Conservation (phyloP, 192 early-diverging fungal species). For the Mortierella hygrophila region DNA sequence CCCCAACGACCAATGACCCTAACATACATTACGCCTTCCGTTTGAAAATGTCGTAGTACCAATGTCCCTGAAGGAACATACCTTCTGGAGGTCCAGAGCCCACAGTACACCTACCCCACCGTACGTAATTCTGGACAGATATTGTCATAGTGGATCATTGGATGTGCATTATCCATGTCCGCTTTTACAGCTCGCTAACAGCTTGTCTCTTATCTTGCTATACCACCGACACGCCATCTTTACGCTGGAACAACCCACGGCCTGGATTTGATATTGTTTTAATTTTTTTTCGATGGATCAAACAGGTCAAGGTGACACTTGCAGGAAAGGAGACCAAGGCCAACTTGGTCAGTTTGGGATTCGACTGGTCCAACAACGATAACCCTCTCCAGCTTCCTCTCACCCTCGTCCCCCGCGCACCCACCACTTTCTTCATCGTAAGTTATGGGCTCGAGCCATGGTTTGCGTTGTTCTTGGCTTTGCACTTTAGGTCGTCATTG, state of each 20-base stretch:
- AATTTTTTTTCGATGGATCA: not conserved
- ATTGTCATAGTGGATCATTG: too few relatives aligned
- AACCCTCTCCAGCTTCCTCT: conserved; percentile 61
- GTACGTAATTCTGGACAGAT: conserved; percentile 35
- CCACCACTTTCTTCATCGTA: conserved; percentile 66
- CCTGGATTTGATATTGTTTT: not conserved
- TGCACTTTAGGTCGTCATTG: too few relatives aligned
- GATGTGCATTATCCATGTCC: too few relatives aligned
- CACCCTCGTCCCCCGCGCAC: conserved; percentile 53
- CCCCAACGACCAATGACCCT: not conserved
- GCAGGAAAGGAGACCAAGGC: conserved; percentile 48
- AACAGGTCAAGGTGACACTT: conserved; percentile 65
- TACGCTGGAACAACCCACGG: not conserved
- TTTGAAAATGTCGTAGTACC: conserved; percentile 42
- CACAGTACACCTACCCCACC: conserved; percentile 66
- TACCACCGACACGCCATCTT: not conserved
- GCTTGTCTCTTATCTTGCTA: not conserved
- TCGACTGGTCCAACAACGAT: conserved; percentile 63
- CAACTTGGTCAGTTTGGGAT: conserved; percentile 55
- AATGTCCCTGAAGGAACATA: conserved; percentile 64
- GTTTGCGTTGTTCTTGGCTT: not conserved
- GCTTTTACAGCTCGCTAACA: not conserved
- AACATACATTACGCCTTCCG: not conserved
- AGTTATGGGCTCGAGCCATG: not conserved
- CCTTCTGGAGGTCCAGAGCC: conserved; percentile 63